These are phyloP conservation scores for Diaporthe capsici DNA, from an alignment of 2,329 filamentous ascomycete species.

Conservation along the genomic window DNA sequence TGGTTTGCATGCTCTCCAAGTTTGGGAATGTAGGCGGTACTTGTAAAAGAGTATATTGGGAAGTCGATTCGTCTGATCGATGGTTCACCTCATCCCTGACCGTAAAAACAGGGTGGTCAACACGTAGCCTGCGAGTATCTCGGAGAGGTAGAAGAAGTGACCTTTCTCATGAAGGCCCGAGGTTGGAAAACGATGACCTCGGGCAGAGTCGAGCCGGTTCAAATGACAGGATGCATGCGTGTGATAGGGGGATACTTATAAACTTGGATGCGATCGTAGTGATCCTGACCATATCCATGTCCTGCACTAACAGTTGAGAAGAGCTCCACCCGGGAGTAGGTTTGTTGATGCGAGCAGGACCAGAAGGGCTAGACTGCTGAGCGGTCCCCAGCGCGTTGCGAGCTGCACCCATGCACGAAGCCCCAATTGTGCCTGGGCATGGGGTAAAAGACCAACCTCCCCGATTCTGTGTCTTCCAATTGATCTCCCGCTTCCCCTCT, in stretches of 20 bases:
- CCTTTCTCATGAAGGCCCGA: constrained; percentile 9
- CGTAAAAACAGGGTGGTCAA: neutral
- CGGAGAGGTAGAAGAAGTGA: neutral
- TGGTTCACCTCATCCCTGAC: neutral
- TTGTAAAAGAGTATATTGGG: neutral
- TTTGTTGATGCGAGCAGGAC: constrained; percentile 13
- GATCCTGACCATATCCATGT: neutral
- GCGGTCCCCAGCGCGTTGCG: constrained; percentile 24
- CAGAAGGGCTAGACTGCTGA: constrained; percentile 32
- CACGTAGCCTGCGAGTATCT: too few species aligned
- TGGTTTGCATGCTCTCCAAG: neutral
- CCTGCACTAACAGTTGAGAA: neutral
- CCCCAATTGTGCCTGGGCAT: constrained; percentile 31
- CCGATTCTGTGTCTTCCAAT: constrained; percentile 36
- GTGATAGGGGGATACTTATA: constrained; percentile 8
- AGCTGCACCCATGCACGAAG: constrained; percentile 34
- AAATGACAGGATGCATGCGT: neutral
- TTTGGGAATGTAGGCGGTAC: neutral
- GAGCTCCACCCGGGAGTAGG: neutral
- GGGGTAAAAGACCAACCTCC: constrained; percentile 41
- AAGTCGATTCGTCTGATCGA: neutral
- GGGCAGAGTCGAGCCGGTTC: constrained; percentile 16
- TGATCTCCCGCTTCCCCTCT: constrained; percentile 32
- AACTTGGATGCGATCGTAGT: rapidly evolving
- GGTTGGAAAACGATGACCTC: constrained; percentile 28